Conservation (phyloP, 345 rosid genomes). For the Citrus hindsii region DNA sequence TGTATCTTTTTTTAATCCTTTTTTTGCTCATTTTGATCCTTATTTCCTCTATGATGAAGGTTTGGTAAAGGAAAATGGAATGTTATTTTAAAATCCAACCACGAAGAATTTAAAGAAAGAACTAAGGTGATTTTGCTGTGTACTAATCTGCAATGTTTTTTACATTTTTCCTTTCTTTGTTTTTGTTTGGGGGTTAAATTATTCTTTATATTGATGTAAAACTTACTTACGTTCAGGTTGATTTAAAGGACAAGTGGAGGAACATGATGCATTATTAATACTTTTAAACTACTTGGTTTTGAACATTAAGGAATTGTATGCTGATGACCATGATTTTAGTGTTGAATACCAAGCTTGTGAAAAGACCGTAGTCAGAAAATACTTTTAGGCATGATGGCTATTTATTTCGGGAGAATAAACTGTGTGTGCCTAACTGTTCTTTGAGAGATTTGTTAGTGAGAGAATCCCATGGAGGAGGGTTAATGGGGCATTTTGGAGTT, state of each 20-base stretch:
- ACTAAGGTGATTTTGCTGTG: conserved; percentile 28
- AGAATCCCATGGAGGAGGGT: too few relatives aligned
- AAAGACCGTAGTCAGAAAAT: too few relatives aligned
- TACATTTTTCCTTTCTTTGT: background rate
- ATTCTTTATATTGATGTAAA: background rate
- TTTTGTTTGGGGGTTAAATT: too few relatives aligned
- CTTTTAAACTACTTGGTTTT: background rate
- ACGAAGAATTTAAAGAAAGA: conserved; percentile 30
- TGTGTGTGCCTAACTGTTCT: too few relatives aligned
- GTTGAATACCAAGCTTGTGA: too few relatives aligned
- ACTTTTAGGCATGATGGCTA: too few relatives aligned
- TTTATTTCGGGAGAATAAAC: too few relatives aligned
- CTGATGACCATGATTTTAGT: too few relatives aligned
- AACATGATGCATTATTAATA: conserved; percentile 34
- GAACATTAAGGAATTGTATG: too few relatives aligned
- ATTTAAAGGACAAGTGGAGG: conserved; percentile 76
- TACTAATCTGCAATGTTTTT: background rate
- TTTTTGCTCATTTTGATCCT: background rate
- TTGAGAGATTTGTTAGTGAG: too few relatives aligned
- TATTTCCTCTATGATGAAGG: conserved; percentile 19
- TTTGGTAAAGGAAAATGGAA: conserved; percentile 52
- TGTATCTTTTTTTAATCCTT: too few relatives aligned
- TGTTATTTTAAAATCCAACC: conserved; percentile 27
- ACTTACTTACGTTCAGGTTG: conserved; percentile 34
- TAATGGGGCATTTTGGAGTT: too few relatives aligned